Percentiles rank a stretch among this genome's conserved stretches.
Evolutionary conservation across 2,329 filamentous ascomycete genomes (phyloP).

Genomic region (Nemania sp.): DNA sequence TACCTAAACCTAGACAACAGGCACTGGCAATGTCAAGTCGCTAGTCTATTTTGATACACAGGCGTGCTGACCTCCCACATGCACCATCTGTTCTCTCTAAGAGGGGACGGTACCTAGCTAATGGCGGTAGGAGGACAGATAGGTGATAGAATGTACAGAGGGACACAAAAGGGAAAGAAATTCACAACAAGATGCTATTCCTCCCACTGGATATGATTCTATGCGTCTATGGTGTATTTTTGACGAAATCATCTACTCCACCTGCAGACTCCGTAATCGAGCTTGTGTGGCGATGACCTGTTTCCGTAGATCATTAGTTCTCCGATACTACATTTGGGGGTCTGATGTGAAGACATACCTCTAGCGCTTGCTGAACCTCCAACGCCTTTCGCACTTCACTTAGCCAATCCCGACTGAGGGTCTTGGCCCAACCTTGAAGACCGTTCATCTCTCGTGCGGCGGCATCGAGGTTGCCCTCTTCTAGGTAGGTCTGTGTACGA

Average conservation of each 20-base stretch:
- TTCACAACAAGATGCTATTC: conserved; percentile 9
- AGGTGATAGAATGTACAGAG: conserved; percentile 33
- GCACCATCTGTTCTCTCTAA: conserved; percentile 33
- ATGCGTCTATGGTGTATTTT: conserved; percentile 26
- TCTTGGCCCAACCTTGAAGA: conserved; percentile 92
- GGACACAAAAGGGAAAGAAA: conserved; percentile 31
- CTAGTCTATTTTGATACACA: conserved; percentile 41
- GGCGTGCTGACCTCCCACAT: conserved; percentile 33
- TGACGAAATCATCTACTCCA: conserved; percentile 30
- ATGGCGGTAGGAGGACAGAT: conserved; percentile 17
- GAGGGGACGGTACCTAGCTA: conserved; percentile 16
- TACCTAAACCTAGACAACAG: background rate
- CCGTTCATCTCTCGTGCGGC: conserved; percentile 95
- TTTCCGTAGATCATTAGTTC: conserved; percentile 19
- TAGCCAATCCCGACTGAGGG: conserved; percentile 91
- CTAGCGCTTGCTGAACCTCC: conserved; percentile 93
- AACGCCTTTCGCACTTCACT: conserved; percentile 87
- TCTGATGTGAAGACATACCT: conserved; percentile 60
- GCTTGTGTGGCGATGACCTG: conserved; percentile 41
- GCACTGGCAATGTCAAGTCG: conserved; percentile 12
- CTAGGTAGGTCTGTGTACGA: conserved; percentile 84
- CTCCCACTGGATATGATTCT: conserved; percentile 17
- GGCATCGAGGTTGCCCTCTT: conserved; percentile 89
- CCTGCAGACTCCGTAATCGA: conserved; percentile 37
- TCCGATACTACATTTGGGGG: background rate